These are phyloP conservation scores for Setomelanomma holmii DNA, from an alignment of 2,329 filamentous ascomycete species.

Conservation along the genomic window DNA sequence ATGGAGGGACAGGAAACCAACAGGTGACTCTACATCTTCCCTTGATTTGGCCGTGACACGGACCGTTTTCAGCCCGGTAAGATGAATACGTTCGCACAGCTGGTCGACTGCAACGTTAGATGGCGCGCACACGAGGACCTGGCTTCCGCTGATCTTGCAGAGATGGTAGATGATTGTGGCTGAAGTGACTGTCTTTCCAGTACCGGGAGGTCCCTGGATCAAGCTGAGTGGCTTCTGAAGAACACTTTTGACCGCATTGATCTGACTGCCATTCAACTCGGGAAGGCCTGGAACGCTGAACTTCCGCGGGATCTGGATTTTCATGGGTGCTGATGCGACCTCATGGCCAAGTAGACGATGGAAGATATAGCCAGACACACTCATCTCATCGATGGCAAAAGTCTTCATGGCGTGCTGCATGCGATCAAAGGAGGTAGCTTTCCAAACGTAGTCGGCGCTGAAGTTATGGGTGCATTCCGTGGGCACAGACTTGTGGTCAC, in stretches of 20 bases:
- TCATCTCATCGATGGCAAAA: slow-evolving; percentile 97
- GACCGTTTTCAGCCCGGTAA: slow-evolving; percentile 93
- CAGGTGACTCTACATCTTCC: slow-evolving; percentile 98
- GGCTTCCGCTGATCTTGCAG: slow-evolving; percentile 91
- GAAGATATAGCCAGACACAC: slow-evolving; percentile 98
- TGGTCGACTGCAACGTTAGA: slow-evolving; percentile 99
- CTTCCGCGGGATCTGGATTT: slow-evolving; percentile 93
- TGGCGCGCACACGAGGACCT: slow-evolving; percentile 94
- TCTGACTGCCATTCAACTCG: slow-evolving; percentile 93
- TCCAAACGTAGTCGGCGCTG: slow-evolving; percentile 99
- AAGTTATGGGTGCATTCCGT: slow-evolving; percentile 98
- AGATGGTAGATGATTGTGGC: slow-evolving; percentile 98
- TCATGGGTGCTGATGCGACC: slow-evolving; percentile 92
- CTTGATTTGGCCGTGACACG: slow-evolving; percentile 98
- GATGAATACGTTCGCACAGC: slow-evolving; percentile 94
- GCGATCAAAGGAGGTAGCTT: slow-evolving; percentile 97
- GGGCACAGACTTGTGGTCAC: slow-evolving; percentile 94
- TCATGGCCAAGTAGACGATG: slow-evolving; percentile 95
- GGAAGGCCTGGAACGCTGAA: slow-evolving; percentile 94
- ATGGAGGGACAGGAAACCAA: slow-evolving; percentile 92
- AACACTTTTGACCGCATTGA: slow-evolving; percentile 94
- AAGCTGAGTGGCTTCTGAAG: slow-evolving; percentile 91
- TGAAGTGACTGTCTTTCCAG: slow-evolving; percentile 97
- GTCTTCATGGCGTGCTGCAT: slow-evolving; percentile 99
- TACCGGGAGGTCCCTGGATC: slow-evolving; percentile 96